phyloP scores from a whole-genome alignment of 2,329 filamentous ascomycete species.

The Trichoderma asperellum region DNA sequence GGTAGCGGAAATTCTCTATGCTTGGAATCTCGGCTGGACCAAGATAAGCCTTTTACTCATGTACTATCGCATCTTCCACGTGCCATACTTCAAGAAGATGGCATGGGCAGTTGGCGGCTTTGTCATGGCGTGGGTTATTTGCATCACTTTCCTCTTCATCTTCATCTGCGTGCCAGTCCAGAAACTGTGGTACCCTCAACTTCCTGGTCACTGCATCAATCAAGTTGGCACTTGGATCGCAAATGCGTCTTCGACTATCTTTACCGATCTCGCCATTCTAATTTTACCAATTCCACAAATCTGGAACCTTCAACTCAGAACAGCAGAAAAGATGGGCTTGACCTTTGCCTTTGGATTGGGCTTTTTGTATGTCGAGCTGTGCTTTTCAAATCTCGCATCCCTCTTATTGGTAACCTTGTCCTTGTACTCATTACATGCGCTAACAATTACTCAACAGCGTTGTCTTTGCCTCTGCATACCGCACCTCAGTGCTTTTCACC shows the following conservation, averaged over 20 bases:
- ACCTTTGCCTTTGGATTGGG: conserved; percentile 51
- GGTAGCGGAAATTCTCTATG: conserved; percentile 53
- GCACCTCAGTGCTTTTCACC: conserved; percentile 51
- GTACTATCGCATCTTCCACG: conserved; percentile 57
- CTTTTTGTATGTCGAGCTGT: conserved; percentile 45
- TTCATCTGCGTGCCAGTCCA: conserved; percentile 57
- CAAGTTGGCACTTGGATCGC: conserved; percentile 55
- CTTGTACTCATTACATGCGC: neutral
- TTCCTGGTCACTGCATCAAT: conserved; percentile 54
- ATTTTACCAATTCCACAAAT: conserved; percentile 50
- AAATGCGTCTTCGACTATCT: conserved; percentile 52
- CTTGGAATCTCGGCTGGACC: conserved; percentile 53
- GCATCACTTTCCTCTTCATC: conserved; percentile 53
- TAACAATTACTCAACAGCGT: conserved; percentile 40
- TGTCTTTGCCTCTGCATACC: conserved; percentile 54
- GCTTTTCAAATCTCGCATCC: neutral
- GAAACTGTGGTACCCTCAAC: conserved; percentile 52
- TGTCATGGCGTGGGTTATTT: conserved; percentile 52
- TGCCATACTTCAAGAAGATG: conserved; percentile 48
- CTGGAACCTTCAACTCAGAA: conserved; percentile 50
- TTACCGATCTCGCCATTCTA: conserved; percentile 52
- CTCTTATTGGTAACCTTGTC: neutral
- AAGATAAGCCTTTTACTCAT: conserved; percentile 56
- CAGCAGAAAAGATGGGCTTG: conserved; percentile 49
- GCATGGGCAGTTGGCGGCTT: conserved; percentile 48